phyloP scores from a whole-genome alignment of 805 yeast species.

The Tetrapisispora pingtungensis region DNA sequence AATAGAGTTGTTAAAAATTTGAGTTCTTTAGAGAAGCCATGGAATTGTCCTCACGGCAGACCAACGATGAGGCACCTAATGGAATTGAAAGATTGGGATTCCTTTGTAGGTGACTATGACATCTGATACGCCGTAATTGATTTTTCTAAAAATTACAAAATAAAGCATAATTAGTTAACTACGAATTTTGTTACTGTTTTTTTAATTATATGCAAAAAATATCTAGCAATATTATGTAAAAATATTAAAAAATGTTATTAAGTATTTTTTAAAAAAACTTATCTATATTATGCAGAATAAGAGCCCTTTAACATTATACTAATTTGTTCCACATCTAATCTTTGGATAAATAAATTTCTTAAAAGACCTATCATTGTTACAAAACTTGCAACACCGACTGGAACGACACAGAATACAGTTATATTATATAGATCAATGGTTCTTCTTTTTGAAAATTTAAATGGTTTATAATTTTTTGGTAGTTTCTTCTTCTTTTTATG shows the following conservation, averaged over 20 bases:
- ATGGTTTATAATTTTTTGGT: conserved; percentile 1
- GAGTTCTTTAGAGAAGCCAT: conserved; percentile 74
- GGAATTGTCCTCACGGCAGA: conserved; percentile 97
- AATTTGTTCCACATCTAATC: conserved; percentile 46
- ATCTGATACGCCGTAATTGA: too few species aligned
- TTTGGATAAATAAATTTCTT: conserved; percentile 61
- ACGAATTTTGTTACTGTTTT: too few species aligned
- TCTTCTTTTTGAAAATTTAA: conserved; percentile 31
- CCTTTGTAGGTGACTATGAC: conserved; percentile 37
- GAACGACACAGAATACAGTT: conserved; percentile 95
- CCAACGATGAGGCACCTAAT: conserved; percentile 91
- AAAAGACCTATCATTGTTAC: conserved; percentile 80
- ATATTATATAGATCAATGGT: conserved; percentile 81
- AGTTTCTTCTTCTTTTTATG: not conserved
- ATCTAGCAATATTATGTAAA: too few species aligned
- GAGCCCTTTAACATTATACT: conserved; percentile 2
- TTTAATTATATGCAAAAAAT: too few species aligned
- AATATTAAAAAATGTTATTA: too few species aligned
- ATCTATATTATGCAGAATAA: not conserved
- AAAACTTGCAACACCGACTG: conserved; percentile 90
- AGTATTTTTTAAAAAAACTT: too few species aligned
- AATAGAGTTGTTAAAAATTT: conserved; percentile 53
- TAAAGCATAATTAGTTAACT: too few species aligned
- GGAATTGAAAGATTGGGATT: conserved; percentile 41
- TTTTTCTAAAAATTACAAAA: too few species aligned